Evolutionary conservation across 257 asterid genomes (phyloP), one percentile per base, ranked within the genome.

Genomic region (Hygrophila difformis): DNA sequence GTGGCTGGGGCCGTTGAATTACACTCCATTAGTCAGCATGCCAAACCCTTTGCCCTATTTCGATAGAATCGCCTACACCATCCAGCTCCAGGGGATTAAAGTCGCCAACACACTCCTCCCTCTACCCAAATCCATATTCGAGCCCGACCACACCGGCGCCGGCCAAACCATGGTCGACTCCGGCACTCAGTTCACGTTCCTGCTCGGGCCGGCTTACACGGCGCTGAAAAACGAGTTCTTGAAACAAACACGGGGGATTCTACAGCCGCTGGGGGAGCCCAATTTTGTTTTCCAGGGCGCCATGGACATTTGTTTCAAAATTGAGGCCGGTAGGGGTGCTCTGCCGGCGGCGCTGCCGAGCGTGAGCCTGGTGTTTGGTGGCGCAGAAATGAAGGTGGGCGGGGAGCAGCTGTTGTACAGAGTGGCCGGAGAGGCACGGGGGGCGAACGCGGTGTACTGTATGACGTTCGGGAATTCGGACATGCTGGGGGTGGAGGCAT

Each of bases 91-190:
- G 11, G 96, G 94, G 1, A 78, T 85, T 14, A 66, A 74, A 49
- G 92, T 85, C 6, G 40, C 67, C 33, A 42, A 59, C 3, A 68
- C 67, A 23, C 36, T 76, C 8, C 68, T 85, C 16, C 65, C 70
- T 0, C 12, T 85, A 12, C 87, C 87, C 6, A 68, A 68, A 19
- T 67, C 92, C 14, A 47, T 68, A 0, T 65, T 43, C 46, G 77
- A 47, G n/a, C 92, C 92, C 2, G 88, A 85, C 40, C 94, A 85
- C 49, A 85, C 94, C 16, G 96, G 96, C 0, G 96, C 92, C 34
- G 96, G 96, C 4, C 96, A 85, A 29, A 82, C 96, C 11, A 85
- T 76, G 83, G 83, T 85, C 5, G 94, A 85, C 33, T 82, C 96
- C 13, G 96, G 94, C n/a, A 85, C 96, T 6, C 94, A 85, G 53